Conservation (phyloP, 495 filamentous ascomycete genomes). For the Xylaria longipes region DNA sequence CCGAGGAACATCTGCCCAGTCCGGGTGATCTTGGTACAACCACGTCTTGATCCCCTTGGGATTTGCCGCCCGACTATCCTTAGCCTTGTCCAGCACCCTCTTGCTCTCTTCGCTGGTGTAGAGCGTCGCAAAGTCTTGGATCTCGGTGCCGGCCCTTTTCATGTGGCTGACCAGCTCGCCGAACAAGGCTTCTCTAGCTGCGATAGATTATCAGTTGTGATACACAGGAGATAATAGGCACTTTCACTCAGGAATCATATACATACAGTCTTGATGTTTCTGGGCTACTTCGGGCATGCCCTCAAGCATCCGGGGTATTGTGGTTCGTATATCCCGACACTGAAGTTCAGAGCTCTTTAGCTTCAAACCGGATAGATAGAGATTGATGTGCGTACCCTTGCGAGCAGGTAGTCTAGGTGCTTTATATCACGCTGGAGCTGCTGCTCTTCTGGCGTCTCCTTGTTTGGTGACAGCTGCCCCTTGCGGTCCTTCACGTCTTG, state of each 20-base stretch:
- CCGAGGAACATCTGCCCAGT: slow-evolving; percentile 46
- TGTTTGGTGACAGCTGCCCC: background rate
- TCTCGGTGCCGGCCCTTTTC: slow-evolving; percentile 45
- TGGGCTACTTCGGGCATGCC: slow-evolving; percentile 18
- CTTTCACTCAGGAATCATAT: background rate
- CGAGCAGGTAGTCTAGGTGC: slow-evolving; percentile 47
- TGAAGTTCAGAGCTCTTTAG: slow-evolving; percentile 10
- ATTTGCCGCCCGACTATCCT: slow-evolving; percentile 52
- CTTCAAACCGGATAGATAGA: background rate
- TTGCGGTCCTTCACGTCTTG: slow-evolving; percentile 21
- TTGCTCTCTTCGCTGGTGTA: slow-evolving; percentile 48
- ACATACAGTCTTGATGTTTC: slow-evolving; percentile 17
- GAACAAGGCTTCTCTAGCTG: slow-evolving; percentile 14
- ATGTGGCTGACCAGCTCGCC: slow-evolving; percentile 46
- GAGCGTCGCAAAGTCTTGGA: slow-evolving; percentile 49
- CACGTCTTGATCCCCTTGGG: slow-evolving; percentile 58
- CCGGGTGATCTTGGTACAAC: slow-evolving; percentile 55
- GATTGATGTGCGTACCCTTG: slow-evolving; percentile 37
- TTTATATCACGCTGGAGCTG: slow-evolving; percentile 43
- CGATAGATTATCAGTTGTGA: slow-evolving; percentile 48
- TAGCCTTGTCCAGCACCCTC: slow-evolving; percentile 49
- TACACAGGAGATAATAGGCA: background rate
- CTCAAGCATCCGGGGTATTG: slow-evolving; percentile 23
- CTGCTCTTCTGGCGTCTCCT: slow-evolving; percentile 39
- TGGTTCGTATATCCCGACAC: slow-evolving; percentile 26